phyloP scores from a whole-genome alignment of 208 protist genomes.

The Trypanosoma avium region DNA sequence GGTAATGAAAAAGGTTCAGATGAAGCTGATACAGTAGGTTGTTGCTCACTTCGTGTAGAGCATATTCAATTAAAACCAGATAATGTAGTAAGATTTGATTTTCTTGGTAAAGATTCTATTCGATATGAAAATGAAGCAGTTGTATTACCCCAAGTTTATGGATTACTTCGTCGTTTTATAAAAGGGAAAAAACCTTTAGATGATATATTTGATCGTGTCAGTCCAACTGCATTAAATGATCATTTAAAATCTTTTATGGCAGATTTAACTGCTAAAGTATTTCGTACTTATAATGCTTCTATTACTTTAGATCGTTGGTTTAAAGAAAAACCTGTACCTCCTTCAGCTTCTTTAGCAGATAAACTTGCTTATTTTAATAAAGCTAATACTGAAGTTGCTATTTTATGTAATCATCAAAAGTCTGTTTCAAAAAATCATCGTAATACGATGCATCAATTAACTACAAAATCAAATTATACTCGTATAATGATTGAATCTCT shows the following conservation, averaged over 20 bases:
- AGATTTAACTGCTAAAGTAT: conserved; percentile 98
- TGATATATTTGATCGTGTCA: conserved; percentile 96
- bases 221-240: conserved; percentile 92
- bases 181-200: conserved; percentile 74
- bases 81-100: conserved; percentile 94
- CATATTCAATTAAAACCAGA: conserved; percentile 89
- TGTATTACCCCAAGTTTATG: conserved; percentile 91
- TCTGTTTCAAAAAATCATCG: conserved; percentile 92
- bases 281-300: conserved; percentile 99
- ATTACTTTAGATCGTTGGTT: conserved; percentile 97
- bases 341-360: conserved; percentile 60
- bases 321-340: conserved; percentile 82
- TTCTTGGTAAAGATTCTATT: conserved; percentile 99
- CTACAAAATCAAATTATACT: conserved; percentile 75
- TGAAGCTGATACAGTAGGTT: conserved; percentile 98
- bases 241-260: conserved; percentile 97
- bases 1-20: conserved; percentile 98
- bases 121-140: conserved; percentile 93
- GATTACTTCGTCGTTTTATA: conserved; percentile 89
- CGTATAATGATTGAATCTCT: conserved; percentile 78
- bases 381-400: conserved; percentile 97
- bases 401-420: conserved; percentile 99
- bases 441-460: conserved; percentile 77
- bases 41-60: conserved; percentile 98
- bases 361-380: conserved; percentile 98